Conservation (phyloP, 352 stramenopile genomes). For the Phytopythium cucurbitacearum region DNA sequence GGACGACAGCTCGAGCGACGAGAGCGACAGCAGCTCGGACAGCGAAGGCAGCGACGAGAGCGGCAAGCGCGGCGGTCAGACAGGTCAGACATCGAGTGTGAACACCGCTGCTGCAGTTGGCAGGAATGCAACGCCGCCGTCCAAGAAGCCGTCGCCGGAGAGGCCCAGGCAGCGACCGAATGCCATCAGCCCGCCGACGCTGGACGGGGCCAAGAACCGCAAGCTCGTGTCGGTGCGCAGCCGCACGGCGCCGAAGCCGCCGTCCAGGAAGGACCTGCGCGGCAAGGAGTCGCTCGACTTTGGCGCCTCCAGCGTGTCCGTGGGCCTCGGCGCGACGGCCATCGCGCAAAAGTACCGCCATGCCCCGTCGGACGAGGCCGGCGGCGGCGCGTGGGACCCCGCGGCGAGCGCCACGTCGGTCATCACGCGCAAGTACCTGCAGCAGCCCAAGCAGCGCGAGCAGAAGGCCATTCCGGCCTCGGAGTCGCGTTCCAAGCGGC, state of each 20-base stretch:
- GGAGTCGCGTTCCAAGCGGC: no score
- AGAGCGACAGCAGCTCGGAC: conserved; percentile 10
- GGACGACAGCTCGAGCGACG: conserved; percentile 46
- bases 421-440: conserved; percentile 33
- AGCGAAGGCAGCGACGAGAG: conserved; percentile 15
- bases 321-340: conserved; percentile 2
- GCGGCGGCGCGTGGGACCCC: conserved; percentile 3
- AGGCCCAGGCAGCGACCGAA: background rate
- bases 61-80: background rate
- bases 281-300: conserved; percentile 35
- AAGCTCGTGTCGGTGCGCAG: conserved; percentile 6
- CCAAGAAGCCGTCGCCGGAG: background rate
- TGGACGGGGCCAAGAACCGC: conserved; percentile 1
- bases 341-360: background rate
- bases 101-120: background rate
- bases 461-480: background rate
- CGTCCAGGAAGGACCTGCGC: conserved; percentile 3
- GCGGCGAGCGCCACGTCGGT: conserved; percentile 27
- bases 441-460: background rate
- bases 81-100: conserved; percentile 1
- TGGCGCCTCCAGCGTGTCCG: conserved; percentile 26
- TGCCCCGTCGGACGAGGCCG: background rate
- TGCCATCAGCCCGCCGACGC: background rate
- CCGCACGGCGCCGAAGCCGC: conserved; percentile 1
- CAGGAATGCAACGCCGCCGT: background rate